Base-by-base conservation (phyloP, 148 eudicot genomes). In the Rhododendron mucronatum region DNA sequence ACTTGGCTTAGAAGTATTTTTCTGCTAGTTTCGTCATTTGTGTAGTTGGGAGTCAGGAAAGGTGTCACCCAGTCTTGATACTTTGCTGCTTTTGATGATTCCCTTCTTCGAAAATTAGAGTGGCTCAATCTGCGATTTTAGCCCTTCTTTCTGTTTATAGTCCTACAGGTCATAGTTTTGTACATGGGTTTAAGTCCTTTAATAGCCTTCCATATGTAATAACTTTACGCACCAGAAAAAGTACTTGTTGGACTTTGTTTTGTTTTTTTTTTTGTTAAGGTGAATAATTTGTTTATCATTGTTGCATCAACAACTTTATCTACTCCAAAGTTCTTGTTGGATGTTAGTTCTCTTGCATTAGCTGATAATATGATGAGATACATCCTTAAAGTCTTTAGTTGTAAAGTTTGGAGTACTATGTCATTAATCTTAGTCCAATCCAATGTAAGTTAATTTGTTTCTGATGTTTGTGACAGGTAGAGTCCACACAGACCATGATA, bases 401-500 rank as follows among this genome's bases (percentile, higher is more conserved):
- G 81, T 45, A 50, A 28, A 26, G 26, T 28, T 16, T 28, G 30
- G 59, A 80, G 1, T 26, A 48, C 11, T 44, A n/a, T 50, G 61
- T 26, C 82, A 47, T 80, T 59, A 80, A 80, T 80, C 23, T 50
- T 30, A 80, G 63, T 14, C 39, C 39, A 13, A 47, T 48, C 12
- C 45, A 21, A 28, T 16, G 63, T 35, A 26, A 50, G 41, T 80
- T 81, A 35, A 55, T 20, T 39, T 55, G 57, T 81, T 53, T 82
- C 71, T 57, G 35, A 26, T 83, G 57, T 78, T 82, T 89, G 75
- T 86, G 73, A 82, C 92, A 97, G 99, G 99, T 97, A 15, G 99
- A 97, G 89, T 95, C 98, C 81, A 88, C 98, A 21, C 99, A 97
- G 91, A 91, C 94, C 78, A 97, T 97, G 99, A 97, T 97, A 86